Percentiles rank a stretch among this genome's conserved stretches.
Evolutionary conservation across 2,329 filamentous ascomycete genomes (phyloP).

Genomic region (Botrytis aclada): DNA sequence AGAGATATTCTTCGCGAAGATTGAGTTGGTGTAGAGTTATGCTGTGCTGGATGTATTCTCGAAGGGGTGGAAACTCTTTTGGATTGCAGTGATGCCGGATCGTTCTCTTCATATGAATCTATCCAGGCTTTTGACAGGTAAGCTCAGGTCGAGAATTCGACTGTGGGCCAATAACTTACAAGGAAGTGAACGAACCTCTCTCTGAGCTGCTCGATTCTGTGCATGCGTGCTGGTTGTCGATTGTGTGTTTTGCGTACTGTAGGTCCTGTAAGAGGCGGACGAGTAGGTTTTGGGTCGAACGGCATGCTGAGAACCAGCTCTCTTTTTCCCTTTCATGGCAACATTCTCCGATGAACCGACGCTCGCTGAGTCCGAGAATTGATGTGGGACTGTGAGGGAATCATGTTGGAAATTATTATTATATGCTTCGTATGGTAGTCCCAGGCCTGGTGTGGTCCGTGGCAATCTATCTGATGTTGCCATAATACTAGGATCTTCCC

Average conservation of each 20-base stretch:
- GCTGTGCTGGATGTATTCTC: constrained; percentile 34
- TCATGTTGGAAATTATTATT: constrained; percentile 31
- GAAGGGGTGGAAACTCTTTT: constrained; percentile 31
- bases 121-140: constrained; percentile 36
- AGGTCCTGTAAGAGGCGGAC: constrained; percentile 27
- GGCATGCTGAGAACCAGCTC: constrained; percentile 17
- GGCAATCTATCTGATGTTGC: constrained; percentile 23
- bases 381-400: constrained; percentile 20
- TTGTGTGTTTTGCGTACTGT: constrained; percentile 26
- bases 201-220: constrained; percentile 28
- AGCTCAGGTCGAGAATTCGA: constrained; percentile 16
- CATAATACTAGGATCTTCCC: constrained; percentile 20
- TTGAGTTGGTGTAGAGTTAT: constrained; percentile 29
- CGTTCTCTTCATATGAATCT: constrained; percentile 35
- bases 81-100: constrained; percentile 23
- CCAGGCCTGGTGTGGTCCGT: constrained; percentile 22
- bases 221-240: constrained; percentile 30
- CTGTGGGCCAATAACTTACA: constrained; percentile 27
- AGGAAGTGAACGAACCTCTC: constrained; percentile 34
- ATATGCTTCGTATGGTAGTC: constrained; percentile 29
- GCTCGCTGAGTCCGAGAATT: constrained; percentile 28
- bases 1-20: constrained; percentile 31
- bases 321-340: constrained; percentile 29
- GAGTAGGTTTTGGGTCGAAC: constrained; percentile 30
- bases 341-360: constrained; percentile 28